Evolutionary conservation across 192 early-diverging fungal species (phyloP).

Genomic region (Thamnidium elegans): DNA sequence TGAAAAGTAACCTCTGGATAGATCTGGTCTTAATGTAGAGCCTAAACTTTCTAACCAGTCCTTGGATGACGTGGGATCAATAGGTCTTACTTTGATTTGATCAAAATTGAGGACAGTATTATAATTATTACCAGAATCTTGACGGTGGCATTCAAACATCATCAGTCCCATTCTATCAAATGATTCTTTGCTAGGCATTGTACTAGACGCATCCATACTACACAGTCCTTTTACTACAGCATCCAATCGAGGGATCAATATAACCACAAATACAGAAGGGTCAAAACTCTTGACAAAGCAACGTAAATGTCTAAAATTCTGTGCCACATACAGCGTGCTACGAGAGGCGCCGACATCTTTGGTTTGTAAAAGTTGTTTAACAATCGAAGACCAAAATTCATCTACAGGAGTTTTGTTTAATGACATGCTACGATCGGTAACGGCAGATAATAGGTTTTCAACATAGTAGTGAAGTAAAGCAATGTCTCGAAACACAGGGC

Average conservation of each 20-base stretch:
- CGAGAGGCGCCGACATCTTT: conserved; percentile 25
- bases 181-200: not conserved
- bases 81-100: conserved; percentile 6
- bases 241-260: conserved; percentile 43
- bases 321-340: conserved; percentile 37
- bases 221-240: conserved; percentile 33
- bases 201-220: conserved; percentile 6
- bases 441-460: conserved; percentile 42
- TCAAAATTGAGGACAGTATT: not conserved
- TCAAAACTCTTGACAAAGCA: conserved; percentile 59
- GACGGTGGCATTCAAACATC: conserved; percentile 54
- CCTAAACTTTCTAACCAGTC: conserved; percentile 32
- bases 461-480: conserved; percentile 52
- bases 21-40: conserved; percentile 22
- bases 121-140: conserved; percentile 21
- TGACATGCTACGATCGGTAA: conserved; percentile 46
- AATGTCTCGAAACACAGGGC: conserved; percentile 36
- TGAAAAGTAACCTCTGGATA: conserved; percentile 24
- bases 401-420: conserved; percentile 39
- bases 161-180: conserved; percentile 33
- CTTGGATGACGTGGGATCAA: conserved; percentile 3
- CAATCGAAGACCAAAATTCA: conserved; percentile 40
- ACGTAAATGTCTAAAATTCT: conserved; percentile 43
- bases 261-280: conserved; percentile 42
- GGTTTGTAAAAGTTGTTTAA: conserved; percentile 33